Evolutionary conservation across 2,329 filamentous ascomycete genomes (phyloP).

Genomic region (Verticillium nubilum): DNA sequence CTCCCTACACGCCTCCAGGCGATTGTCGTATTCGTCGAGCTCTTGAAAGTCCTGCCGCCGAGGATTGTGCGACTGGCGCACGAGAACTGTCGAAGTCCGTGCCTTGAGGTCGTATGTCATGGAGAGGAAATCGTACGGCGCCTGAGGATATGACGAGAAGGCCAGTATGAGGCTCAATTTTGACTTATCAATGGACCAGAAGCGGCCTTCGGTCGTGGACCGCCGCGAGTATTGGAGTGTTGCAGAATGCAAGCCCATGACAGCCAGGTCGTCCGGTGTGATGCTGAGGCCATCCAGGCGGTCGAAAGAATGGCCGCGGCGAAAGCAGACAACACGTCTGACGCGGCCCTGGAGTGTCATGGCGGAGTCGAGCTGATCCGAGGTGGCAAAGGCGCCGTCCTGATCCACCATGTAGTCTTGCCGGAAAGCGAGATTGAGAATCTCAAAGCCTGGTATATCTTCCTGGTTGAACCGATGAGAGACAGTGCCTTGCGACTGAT

Average conservation of each 20-base stretch:
- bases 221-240: slow-evolving; percentile 32
- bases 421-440: slow-evolving; percentile 27
- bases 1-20: slow-evolving; percentile 35
- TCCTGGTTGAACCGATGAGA: slow-evolving; percentile 26
- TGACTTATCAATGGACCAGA: slow-evolving; percentile 31
- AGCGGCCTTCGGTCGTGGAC: slow-evolving; percentile 31
- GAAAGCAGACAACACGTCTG: slow-evolving; percentile 30
- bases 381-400: slow-evolving; percentile 13
- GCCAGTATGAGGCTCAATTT: slow-evolving; percentile 36
- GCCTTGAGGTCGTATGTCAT: slow-evolving; percentile 36
- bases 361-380: slow-evolving; percentile 5
- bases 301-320: slow-evolving; percentile 23
- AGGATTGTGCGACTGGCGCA: slow-evolving; percentile 37
- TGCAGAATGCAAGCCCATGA: slow-evolving; percentile 30
- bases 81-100: slow-evolving; percentile 31
- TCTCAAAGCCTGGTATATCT: slow-evolving; percentile 21
- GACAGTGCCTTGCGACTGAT: slow-evolving; percentile 11
- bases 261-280: slow-evolving; percentile 25
- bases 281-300: slow-evolving; percentile 29
- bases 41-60: slow-evolving; percentile 34
- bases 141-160: slow-evolving; percentile 37
- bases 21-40: slow-evolving; percentile 38
- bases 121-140: slow-evolving; percentile 40
- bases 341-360: slow-evolving; percentile 26
- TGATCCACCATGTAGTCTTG: slow-evolving; percentile 22